phyloP scores from a whole-genome alignment of 2,329 filamentous ascomycete species.

The Aotearoamyces nothofagi region DNA sequence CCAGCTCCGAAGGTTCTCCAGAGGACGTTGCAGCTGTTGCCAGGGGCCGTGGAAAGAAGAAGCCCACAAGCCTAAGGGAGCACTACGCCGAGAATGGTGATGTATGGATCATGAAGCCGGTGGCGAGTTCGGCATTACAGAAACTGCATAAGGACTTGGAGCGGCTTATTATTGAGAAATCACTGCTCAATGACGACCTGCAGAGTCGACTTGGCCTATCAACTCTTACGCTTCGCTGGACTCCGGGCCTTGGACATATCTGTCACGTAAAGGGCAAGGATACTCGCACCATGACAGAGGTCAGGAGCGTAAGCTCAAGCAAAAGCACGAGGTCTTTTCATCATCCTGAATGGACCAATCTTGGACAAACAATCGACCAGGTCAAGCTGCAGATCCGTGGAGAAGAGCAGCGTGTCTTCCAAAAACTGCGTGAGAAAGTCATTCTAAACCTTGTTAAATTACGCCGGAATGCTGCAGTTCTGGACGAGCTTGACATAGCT shows the following conservation, averaged over 20 bases:
- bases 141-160: conserved; percentile 55
- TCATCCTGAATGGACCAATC: conserved; percentile 64
- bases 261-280: conserved; percentile 83
- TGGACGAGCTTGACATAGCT: conserved; percentile 86
- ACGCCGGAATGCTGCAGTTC: conserved; percentile 74
- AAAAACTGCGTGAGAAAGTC: conserved; percentile 57
- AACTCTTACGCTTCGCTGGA: conserved; percentile 70
- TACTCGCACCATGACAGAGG: conserved; percentile 22
- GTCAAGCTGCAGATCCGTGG: conserved; percentile 60
- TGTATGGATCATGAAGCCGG: conserved; percentile 49
- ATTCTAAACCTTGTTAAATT: conserved; percentile 73
- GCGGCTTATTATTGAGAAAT: conserved; percentile 42
- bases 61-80: conserved; percentile 33
- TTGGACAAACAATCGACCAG: conserved; percentile 70
- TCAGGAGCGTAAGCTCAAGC: conserved; percentile 55
- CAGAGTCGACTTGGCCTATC: conserved; percentile 43
- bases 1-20: conserved; percentile 47
- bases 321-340: conserved; percentile 79
- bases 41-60: conserved; percentile 24
- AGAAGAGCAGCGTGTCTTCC: conserved; percentile 75
- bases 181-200: conserved; percentile 41
- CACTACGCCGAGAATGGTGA: conserved; percentile 44
- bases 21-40: conserved; percentile 33
- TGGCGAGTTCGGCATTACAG: conserved; percentile 50
- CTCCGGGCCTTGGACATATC: conserved; percentile 74